These are phyloP conservation scores for Blastobotrys attinorum DNA, from an alignment of 805 yeast species.

Conservation along the genomic window DNA sequence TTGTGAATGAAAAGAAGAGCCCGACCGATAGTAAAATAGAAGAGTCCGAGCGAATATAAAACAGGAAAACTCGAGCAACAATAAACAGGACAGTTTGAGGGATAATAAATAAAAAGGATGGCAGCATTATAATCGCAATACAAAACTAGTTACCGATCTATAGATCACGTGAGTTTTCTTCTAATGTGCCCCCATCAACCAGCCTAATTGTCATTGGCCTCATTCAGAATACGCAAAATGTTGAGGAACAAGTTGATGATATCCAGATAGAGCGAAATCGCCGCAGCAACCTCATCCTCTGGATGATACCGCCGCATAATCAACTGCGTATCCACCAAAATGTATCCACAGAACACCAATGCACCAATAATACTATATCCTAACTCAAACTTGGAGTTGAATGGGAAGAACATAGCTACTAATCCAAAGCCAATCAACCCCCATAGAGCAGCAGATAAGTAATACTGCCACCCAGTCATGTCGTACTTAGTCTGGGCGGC, in stretches of 20 bases:
- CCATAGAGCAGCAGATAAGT: conserved; percentile 50
- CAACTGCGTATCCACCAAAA: conserved; percentile 74
- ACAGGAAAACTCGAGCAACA: too few relatives aligned
- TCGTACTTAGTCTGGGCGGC: conserved; percentile 76
- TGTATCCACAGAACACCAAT: conserved; percentile 58
- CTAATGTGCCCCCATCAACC: background rate
- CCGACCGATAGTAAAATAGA: too few relatives aligned
- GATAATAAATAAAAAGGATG: too few relatives aligned
- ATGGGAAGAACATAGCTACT: conserved; percentile 59
- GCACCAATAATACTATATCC: conserved; percentile 71
- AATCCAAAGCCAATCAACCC: conserved; percentile 65
- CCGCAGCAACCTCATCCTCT: conserved; percentile 80
- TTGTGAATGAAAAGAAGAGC: too few relatives aligned
- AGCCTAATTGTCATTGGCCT: conserved; percentile 14
- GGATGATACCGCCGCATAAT: conserved; percentile 67
- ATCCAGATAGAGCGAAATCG: conserved; percentile 73
- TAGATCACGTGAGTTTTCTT: too few relatives aligned
- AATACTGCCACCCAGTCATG: conserved; percentile 60
- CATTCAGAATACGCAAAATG: conserved; percentile 55
- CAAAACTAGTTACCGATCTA: too few relatives aligned
- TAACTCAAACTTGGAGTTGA: conserved; percentile 49
- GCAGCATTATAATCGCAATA: too few relatives aligned
- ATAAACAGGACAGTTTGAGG: too few relatives aligned
- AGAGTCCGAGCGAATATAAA: too few relatives aligned
- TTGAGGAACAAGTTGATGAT: conserved; percentile 72